Percentiles rank a stretch among this genome's conserved stretches.
Conservation (phyloP, 345 rosid genomes). For the Kernera saxatilis region DNA sequence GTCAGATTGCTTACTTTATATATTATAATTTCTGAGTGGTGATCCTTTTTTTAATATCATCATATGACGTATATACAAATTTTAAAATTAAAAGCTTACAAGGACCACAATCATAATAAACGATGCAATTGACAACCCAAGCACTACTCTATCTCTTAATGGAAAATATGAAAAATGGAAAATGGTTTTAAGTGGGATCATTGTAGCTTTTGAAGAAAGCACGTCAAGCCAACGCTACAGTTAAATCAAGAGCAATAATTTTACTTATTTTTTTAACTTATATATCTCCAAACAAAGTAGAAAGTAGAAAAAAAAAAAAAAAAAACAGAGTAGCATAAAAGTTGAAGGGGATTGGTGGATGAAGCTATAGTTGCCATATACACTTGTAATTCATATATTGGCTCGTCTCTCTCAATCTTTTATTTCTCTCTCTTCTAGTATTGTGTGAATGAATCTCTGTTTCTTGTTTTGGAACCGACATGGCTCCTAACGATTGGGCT, state of each 20-base stretch:
- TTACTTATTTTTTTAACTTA: too few relatives aligned
- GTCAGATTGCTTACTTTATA: conserved; percentile 16
- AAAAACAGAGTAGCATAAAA: conserved; percentile 46
- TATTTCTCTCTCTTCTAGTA: conserved; percentile 6
- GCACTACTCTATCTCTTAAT: conserved; percentile 21
- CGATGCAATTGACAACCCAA: conserved; percentile 23
- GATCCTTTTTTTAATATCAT: background rate
- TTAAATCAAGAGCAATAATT: conserved; percentile 4
- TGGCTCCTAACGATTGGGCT: conserved; percentile 64
- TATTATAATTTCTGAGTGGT: conserved; percentile 7
- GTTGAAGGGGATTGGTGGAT: conserved; percentile 51
- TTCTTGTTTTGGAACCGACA: conserved; percentile 61
- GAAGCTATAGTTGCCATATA: conserved; percentile 39
- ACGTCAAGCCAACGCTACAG: conserved; percentile 29
- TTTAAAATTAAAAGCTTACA: background rate
- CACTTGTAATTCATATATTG: conserved; percentile 42
- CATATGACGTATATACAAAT: background rate
- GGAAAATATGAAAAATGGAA: background rate
- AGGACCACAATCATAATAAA: conserved; percentile 26
- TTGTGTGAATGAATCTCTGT: conserved; percentile 20
- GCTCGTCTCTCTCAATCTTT: background rate
- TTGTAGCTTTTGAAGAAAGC: conserved; percentile 32
- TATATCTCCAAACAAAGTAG: background rate
- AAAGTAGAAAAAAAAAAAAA: background rate
- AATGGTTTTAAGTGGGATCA: conserved; percentile 24